A percentile compares a stretch with the other conserved stretches of the same genome.
These are phyloP conservation scores for Coleophoma eucalyptorum DNA, from an alignment of 2,329 filamentous ascomycete species.

Conservation along the genomic window DNA sequence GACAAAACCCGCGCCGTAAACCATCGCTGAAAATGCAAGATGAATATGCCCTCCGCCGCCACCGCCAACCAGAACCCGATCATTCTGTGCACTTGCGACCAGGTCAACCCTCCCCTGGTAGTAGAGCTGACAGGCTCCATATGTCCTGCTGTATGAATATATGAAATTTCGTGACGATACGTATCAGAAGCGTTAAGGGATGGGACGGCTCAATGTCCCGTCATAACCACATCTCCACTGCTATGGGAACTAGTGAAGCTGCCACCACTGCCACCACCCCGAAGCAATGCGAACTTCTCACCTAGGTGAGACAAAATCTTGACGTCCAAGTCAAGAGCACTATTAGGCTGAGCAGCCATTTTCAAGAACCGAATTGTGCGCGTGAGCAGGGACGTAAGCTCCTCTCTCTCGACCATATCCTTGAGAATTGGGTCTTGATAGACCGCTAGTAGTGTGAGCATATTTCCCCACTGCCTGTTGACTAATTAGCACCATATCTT, in stretches of 20 bases:
- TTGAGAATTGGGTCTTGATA: constrained; percentile 63
- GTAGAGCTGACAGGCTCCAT: too few species aligned
- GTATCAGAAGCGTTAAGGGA: too few species aligned
- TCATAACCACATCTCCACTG: neutral
- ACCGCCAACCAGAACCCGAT: too few species aligned
- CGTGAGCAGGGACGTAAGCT: constrained; percentile 57
- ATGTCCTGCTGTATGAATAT: too few species aligned
- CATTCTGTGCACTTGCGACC: too few species aligned
- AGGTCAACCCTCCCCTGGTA: too few species aligned
- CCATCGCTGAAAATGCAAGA: too few species aligned
- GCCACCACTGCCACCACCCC: neutral
- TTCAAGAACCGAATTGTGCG: constrained; percentile 76
- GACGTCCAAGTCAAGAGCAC: constrained; percentile 70
- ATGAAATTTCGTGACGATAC: too few species aligned
- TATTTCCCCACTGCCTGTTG: constrained; percentile 88
- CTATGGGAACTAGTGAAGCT: neutral
- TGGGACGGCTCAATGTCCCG: neutral
- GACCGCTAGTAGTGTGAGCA: constrained; percentile 83
- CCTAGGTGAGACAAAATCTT: constrained; percentile 56
- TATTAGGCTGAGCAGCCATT: constrained; percentile 67
- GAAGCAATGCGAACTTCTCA: constrained; percentile 13
- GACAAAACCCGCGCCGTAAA: too few species aligned
- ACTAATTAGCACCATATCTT: constrained; percentile 16
- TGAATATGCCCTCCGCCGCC: too few species aligned
- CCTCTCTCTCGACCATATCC: constrained; percentile 49